Base-by-base conservation (phyloP, 768 basidiomycete species). In the Scleroderma citrinum region DNA sequence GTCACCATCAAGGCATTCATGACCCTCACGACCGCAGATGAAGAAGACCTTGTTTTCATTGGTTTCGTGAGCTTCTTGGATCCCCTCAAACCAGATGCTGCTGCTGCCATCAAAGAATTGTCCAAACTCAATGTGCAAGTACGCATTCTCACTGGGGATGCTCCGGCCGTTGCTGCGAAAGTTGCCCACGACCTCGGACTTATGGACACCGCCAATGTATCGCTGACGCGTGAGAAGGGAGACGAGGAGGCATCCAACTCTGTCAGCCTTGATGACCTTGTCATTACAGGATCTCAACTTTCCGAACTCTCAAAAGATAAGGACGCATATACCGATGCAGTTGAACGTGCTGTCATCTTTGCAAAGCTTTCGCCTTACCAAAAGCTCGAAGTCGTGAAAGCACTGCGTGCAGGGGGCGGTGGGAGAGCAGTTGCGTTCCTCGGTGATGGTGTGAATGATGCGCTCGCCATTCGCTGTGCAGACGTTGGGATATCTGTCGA, bases 121-220 rank as follows among this genome's bases (percentile, higher is more conserved):
- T 58, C 62, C 8, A 50, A 26, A 14, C 62, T 59, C 38, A 62
- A 64, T 17, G 64, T 65, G 11, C 64, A 65, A 61, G 64, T 65
- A 57, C 66, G 65, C 41, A 70, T 68, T 51, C 67, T 68, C 31
- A 68, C 67, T 2, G 69, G 67, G 30, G 67, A 68, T 41, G 58
- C 49, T 21, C 62, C 69, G 17, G 62, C 67, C 2, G 65, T 70
- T 4, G 67, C 67, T 34, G 66, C 66, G 45, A 70, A 68, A 51
- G 69, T 69, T 32, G 69, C 67, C 11, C 69, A 66, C 32, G 67
- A 69, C 37, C 61, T 69, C 37, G 68, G 68, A 11, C 56, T 69
- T 44, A 60, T 70, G 43, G 48, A 51, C 29, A 17, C 55, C 24
- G 4, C 54, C 46, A 64, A 64, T 37, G 46, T 57, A 23, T 46